Base-by-base conservation (phyloP, 352 stramenopile species). In the Pythium aphanidermatum region DNA sequence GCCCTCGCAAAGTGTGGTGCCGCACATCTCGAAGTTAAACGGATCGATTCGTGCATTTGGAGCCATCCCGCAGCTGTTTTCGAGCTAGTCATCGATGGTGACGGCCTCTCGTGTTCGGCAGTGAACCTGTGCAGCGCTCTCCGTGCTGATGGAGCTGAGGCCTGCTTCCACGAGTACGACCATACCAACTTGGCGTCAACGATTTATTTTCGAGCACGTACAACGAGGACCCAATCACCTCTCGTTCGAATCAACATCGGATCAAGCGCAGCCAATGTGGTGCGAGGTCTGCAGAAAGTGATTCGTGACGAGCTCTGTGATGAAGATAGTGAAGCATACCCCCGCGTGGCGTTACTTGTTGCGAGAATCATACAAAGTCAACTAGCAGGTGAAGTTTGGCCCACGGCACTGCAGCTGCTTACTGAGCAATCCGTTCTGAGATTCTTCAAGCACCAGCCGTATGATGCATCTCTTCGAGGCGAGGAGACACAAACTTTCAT, bases 31-130 rank as follows among this genome's bases (percentile, higher is more conserved):
- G 37, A 14, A n/a, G 33, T 51, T 5, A 43, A 34, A 30, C 35
- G 50, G 5, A 21, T 46, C 16, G 41, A 58, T 21, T 51, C 50
- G 14, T 23, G 23, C 5, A 17, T 51, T 34, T 58, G 42, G 41
- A 37, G n/a, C 2, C 34, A 40, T 16, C 50, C 41, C 7, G 19
- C 40, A 1, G 16, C 14, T 8, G 11, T 51, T 13, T 25, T 70
- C 0, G 53, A 58, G 5, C 56, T 66, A 23, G 37, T 34, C 3
- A 36, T 36, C 4, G 9, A 25, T 19, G 23, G 35, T 3, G 24
- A 39, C 13, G 17, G 24, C 14, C 14, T 1, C 11, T 34, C 9
- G 31, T 28, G 13, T 20, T 23, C 9, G 16, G 19, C 5, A 23
- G 35, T 2, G 28, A 46, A 13, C 19, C 51, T 10, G 21, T 52